A percentile compares a stretch with the other conserved stretches of the same genome.
Conservation (phyloP, 352 stramenopile genomes). For the Globisporangium uncinulatum region DNA sequence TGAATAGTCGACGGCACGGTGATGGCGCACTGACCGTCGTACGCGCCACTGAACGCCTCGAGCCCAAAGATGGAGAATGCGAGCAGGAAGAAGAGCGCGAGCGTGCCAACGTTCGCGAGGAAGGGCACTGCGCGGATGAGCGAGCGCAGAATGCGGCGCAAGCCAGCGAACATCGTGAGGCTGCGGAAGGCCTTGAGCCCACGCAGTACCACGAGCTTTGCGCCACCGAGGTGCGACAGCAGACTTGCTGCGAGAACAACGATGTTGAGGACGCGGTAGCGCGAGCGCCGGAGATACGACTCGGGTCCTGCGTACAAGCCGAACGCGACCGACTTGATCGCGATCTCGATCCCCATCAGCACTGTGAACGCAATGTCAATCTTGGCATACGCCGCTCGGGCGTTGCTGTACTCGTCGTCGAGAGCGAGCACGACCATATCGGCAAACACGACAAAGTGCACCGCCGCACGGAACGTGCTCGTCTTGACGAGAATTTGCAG, state of each 20-base stretch:
- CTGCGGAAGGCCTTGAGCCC: slow-evolving; percentile 63
- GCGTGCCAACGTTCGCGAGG: slow-evolving; percentile 63
- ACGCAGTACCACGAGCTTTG: slow-evolving; percentile 43
- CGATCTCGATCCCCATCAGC: slow-evolving; percentile 50
- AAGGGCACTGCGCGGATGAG: slow-evolving; percentile 64
- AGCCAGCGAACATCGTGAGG: slow-evolving; percentile 55
- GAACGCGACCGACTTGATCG: slow-evolving; percentile 50
- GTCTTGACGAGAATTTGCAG: slow-evolving; percentile 38
- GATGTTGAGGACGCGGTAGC: slow-evolving; percentile 49
- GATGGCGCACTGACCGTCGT: slow-evolving; percentile 44
- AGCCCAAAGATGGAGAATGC: slow-evolving; percentile 76
- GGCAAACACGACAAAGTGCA: slow-evolving; percentile 40
- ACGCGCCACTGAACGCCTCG: slow-evolving; percentile 55
- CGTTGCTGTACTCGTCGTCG: slow-evolving; percentile 40
- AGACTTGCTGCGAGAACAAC: slow-evolving; percentile 39
- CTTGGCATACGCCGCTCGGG: slow-evolving; percentile 11
- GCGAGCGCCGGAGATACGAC: slow-evolving; percentile 48
- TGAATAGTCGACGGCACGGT: neutral
- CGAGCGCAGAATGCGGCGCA: slow-evolving; percentile 64
- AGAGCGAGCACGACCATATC: slow-evolving; percentile 56
- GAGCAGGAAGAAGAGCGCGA: slow-evolving; percentile 69
- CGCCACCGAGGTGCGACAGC: slow-evolving; percentile 31
- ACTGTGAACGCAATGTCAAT: slow-evolving; percentile 66
- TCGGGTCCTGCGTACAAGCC: slow-evolving; percentile 31
- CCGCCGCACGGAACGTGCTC: slow-evolving; percentile 29